Evolutionary conservation across 164 flowering plant species (phyloP).

Genomic region (Magnolia officinalis): DNA sequence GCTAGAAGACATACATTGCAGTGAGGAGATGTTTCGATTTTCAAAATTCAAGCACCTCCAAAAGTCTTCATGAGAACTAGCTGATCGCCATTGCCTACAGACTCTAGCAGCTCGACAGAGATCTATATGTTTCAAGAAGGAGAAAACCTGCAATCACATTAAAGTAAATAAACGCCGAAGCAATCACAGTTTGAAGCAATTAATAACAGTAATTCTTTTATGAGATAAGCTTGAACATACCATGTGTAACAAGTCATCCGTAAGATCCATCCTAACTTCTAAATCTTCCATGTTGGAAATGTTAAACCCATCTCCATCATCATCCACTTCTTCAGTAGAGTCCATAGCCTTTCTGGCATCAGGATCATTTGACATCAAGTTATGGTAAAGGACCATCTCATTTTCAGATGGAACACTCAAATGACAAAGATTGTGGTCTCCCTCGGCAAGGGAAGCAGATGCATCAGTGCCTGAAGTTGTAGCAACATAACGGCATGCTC

Average conservation of each 20-base stretch:
- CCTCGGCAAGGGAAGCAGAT: slow-evolving; percentile 24
- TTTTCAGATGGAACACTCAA: slow-evolving; percentile 24
- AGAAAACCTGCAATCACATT: slow-evolving; percentile 61
- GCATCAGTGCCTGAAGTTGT: slow-evolving; percentile 20
- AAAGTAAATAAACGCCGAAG: not conserved
- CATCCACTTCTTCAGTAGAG: slow-evolving; percentile 21
- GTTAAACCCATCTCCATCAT: slow-evolving; percentile 27
- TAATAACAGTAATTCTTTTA: not conserved
- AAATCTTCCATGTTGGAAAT: slow-evolving; percentile 39
- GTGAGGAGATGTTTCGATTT: slow-evolving; percentile 53
- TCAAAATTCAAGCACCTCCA: slow-evolving; percentile 89
- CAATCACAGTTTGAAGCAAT: not conserved
- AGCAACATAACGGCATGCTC: slow-evolving; percentile 29
- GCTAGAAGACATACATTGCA: slow-evolving; percentile 56
- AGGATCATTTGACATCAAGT: slow-evolving; percentile 24
- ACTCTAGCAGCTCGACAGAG: slow-evolving; percentile 87
- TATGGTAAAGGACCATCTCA: slow-evolving; percentile 28
- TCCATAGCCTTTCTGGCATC: slow-evolving; percentile 25
- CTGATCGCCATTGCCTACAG: slow-evolving; percentile 91
- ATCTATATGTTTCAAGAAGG: slow-evolving; percentile 73
- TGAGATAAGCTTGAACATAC: slow-evolving; percentile 27
- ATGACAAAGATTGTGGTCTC: slow-evolving; percentile 19
- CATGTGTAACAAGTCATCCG: slow-evolving; percentile 94
- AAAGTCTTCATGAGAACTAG: slow-evolving; percentile 93
- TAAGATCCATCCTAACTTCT: slow-evolving; percentile 80